phyloP scores from a whole-genome alignment of 306 rosid species.

The Fragaria nilgerrensis region DNA sequence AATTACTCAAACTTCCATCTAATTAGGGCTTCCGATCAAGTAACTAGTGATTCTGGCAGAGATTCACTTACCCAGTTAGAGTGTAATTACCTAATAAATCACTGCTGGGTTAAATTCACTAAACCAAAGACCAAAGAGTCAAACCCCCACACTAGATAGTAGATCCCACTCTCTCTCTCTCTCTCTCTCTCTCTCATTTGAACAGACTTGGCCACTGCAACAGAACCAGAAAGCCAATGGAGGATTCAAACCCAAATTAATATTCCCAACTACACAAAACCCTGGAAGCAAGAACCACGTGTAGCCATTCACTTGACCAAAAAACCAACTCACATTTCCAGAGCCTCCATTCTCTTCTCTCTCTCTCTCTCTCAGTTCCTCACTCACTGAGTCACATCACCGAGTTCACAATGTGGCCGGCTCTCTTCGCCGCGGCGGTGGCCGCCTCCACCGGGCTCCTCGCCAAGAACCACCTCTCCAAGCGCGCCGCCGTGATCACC shows the following conservation, averaged over 20 bases:
- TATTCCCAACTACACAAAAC: neutral
- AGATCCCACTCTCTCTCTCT: too few species aligned
- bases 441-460: constrained; percentile 69
- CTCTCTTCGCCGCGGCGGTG: constrained; percentile 53
- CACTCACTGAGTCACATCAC: neutral
- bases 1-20: neutral
- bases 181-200: too few species aligned
- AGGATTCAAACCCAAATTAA: neutral
- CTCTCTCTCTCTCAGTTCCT: neutral
- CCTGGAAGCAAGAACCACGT: neutral
- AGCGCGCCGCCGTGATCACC: constrained; percentile 1
- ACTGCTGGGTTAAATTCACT: too few species aligned
- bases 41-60: neutral
- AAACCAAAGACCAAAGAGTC: too few species aligned
- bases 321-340: neutral
- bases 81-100: neutral
- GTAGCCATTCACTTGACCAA: neutral
- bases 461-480: constrained; percentile 47
- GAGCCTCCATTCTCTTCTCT: neutral
- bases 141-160: too few species aligned
- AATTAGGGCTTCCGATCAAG: neutral
- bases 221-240: too few species aligned
- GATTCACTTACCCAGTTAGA: neutral
- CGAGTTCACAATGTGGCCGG: constrained; percentile 53
- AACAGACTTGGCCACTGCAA: too few species aligned